phyloP scores from a whole-genome alignment of 371 early-diverging fungal genomes.

The Mortierella sp. region DNA sequence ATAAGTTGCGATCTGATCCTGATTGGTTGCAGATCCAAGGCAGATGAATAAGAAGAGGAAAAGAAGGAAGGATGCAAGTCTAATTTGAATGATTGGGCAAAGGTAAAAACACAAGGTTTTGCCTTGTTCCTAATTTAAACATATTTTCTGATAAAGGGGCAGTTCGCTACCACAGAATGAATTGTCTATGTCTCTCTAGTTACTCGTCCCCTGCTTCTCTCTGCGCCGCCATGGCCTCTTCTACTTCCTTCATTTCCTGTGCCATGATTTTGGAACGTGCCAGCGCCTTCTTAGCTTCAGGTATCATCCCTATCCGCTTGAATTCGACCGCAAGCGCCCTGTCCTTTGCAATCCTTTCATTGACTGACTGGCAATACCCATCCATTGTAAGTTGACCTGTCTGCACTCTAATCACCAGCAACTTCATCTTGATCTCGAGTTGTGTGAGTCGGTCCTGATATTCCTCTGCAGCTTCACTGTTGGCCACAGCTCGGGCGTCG shows the following conservation, averaged over 20 bases:
- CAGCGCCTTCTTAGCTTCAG: conserved; percentile 79
- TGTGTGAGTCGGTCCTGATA: conserved; percentile 74
- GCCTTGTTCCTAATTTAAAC: not conserved
- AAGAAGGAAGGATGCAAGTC: too few species aligned
- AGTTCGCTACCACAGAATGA: not conserved
- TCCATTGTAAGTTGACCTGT: conserved; percentile 84
- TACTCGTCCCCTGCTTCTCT: conserved; percentile 30
- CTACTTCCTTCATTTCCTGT: conserved; percentile 84
- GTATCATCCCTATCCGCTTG: conserved; percentile 73
- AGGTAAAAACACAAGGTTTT: too few species aligned
- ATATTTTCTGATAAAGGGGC: not conserved
- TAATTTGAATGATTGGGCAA: too few species aligned
- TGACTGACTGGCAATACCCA: conserved; percentile 69
- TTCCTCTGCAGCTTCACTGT: conserved; percentile 67
- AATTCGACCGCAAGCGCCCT: conserved; percentile 78
- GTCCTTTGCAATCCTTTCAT: conserved; percentile 69
- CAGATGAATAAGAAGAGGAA: too few species aligned
- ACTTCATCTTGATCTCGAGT: conserved; percentile 83
- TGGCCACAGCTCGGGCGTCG: conserved; percentile 58
- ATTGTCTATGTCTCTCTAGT: not conserved
- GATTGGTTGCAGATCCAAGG: too few species aligned
- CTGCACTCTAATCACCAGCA: conserved; percentile 85
- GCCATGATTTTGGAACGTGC: conserved; percentile 82
- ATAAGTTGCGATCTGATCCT: not conserved
- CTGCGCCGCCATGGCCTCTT: conserved; percentile 72